Conservation (phyloP, 139 green algal species). For the Pycnococcus provasolii region DNA sequence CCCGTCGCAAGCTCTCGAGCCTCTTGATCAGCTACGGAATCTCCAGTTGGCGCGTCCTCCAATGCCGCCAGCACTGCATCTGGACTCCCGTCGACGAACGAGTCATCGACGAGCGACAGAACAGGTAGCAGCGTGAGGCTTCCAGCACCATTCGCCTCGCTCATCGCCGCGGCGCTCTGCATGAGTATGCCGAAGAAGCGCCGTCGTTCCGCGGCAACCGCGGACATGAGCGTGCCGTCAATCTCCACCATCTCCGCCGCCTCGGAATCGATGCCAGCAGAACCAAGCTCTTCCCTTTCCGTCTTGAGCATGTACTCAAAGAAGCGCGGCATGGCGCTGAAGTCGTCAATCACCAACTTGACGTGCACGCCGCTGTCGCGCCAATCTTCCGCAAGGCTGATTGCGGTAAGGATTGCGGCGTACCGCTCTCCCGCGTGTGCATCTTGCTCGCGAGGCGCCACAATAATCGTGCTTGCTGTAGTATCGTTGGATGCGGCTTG, state of each 20-base stretch:
- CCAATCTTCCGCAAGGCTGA: conserved; percentile 7
- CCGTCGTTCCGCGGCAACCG: conserved; percentile 1
- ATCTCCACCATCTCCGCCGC: conserved; percentile 10
- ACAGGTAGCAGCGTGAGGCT: conserved; percentile 7
- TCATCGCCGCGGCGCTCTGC: conserved; percentile 7
- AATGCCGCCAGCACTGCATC: no score
- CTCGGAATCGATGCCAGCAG: background rate
- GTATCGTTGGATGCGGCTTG: no score
- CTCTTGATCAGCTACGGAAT: no score
- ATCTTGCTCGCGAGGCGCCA: background rate
- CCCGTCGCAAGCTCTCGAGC: no score
- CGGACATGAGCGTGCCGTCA: conserved; percentile 13
- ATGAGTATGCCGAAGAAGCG: conserved; percentile 14
- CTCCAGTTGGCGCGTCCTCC: no score
- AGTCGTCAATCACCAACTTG: conserved; percentile 12
- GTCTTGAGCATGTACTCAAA: conserved; percentile 1
- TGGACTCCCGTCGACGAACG: no score
- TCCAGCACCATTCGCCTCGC: conserved; percentile 1
- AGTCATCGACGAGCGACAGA: conserved; percentile 2
- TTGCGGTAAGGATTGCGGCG: conserved; percentile 6
- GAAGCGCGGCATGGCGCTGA: conserved; percentile 5
- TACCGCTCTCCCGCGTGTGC: conserved; percentile 8
- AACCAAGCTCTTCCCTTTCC: background rate
- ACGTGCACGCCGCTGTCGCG: conserved; percentile 3
- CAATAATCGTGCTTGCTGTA: background rate